These are phyloP conservation scores for Ceratocystis variospora DNA, from an alignment of 2,329 filamentous ascomycete species.

Conservation along the genomic window DNA sequence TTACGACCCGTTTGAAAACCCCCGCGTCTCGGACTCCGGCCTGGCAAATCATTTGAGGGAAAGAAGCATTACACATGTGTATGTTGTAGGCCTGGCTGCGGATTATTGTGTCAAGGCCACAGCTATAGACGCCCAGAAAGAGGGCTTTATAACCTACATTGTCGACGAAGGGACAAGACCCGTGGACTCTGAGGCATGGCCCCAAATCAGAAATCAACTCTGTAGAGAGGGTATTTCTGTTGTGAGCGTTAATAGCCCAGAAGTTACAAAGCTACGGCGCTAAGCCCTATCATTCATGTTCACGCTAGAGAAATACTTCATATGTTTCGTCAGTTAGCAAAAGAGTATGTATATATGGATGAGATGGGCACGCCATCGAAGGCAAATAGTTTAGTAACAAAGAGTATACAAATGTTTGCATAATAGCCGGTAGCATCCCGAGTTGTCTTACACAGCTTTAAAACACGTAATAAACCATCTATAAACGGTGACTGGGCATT, in stretches of 20 bases:
- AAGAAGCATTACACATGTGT: slow-evolving; percentile 55
- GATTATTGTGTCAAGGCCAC: slow-evolving; percentile 83
- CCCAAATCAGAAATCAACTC: slow-evolving; percentile 39
- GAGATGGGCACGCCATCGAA: neutral
- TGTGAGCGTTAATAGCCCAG: slow-evolving; percentile 41
- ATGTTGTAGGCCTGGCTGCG: slow-evolving; percentile 69
- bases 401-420: neutral
- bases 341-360: neutral
- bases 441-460: neutral
- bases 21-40: slow-evolving; percentile 47
- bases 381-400: slow-evolving; percentile 1
- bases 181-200: slow-evolving; percentile 51
- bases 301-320: neutral
- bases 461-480: slow-evolving; percentile 7
- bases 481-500: slow-evolving; percentile 7
- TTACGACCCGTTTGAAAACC: slow-evolving; percentile 58
- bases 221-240: slow-evolving; percentile 46
- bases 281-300: neutral
- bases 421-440: neutral
- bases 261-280: slow-evolving; percentile 25
- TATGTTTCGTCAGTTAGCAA: neutral
- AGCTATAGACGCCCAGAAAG: slow-evolving; percentile 59
- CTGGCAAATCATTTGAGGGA: slow-evolving; percentile 45
- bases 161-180: slow-evolving; percentile 65
- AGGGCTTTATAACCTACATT: slow-evolving; percentile 65